Conservation (phyloP, 176 grass and related monocot species). For the Rhynchospora pubera region DNA sequence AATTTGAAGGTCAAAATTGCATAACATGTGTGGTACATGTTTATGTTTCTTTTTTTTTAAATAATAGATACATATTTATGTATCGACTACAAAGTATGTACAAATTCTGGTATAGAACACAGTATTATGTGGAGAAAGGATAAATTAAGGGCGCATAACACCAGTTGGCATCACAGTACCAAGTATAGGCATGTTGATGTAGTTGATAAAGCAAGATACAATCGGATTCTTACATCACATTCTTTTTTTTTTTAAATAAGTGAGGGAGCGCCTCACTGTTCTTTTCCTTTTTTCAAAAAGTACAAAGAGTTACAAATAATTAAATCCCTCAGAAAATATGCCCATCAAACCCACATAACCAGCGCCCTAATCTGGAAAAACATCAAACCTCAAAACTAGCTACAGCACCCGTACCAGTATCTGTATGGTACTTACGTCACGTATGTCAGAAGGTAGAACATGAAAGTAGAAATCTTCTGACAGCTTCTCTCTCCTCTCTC, state of each 20-base stretch:
- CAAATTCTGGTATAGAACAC: background rate
- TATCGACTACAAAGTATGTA: background rate
- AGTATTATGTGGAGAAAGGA: background rate
- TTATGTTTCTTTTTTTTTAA: background rate
- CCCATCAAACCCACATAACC: no score
- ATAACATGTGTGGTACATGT: background rate
- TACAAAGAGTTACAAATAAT: no score
- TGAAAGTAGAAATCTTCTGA: conserved; percentile 89
- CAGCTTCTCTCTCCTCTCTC: conserved; percentile 88
- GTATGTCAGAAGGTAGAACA: conserved; percentile 70
- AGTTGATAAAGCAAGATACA: background rate
- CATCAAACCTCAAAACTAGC: no score
- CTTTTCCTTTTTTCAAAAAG: no score
- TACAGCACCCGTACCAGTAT: no score
- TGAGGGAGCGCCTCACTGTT: no score
- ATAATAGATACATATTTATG: background rate
- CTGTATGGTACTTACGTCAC: conserved; percentile 53
- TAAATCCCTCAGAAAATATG: no score
- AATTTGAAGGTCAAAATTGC: background rate
- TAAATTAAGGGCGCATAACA: background rate
- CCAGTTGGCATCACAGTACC: background rate
- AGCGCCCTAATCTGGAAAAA: no score
- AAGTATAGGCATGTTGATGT: background rate
- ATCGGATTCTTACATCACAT: conserved; percentile 58
- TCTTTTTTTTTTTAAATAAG: no score